Evolutionary conservation across 2,329 filamentous ascomycete genomes (phyloP).

Genomic region (Mollisia scopiformis): DNA sequence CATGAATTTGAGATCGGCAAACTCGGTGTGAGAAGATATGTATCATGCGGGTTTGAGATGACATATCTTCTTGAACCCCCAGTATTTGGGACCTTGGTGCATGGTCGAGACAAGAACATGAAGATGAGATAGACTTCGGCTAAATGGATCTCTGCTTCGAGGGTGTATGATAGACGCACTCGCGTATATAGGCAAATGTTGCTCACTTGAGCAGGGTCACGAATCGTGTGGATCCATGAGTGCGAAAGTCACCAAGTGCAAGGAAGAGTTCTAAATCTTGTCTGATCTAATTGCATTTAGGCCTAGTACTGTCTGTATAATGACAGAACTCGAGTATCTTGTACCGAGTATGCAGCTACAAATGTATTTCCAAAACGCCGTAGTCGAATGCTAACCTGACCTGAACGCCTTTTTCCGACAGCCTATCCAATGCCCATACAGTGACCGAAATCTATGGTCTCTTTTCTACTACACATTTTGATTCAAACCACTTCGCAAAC

Average conservation of each 20-base stretch:
- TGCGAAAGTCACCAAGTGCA: no score
- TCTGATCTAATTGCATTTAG: not conserved
- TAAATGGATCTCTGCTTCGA: not conserved
- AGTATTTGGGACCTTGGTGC: not conserved
- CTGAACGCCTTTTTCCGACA: constrained; percentile 1
- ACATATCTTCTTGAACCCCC: not conserved
- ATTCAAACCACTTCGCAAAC: constrained; percentile 51
- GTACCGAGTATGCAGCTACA: not conserved
- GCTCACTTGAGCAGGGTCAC: not conserved
- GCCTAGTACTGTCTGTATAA: not conserved
- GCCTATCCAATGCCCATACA: not conserved
- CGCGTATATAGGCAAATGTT: not conserved
- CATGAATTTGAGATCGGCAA: not conserved
- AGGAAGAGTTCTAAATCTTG: not conserved
- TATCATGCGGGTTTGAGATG: not conserved
- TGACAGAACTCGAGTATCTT: not conserved
- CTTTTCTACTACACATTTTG: constrained; percentile 29
- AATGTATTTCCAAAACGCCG: not conserved
- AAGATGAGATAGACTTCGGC: not conserved
- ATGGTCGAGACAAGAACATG: not conserved
- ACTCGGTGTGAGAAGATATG: not conserved
- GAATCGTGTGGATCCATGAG: not conserved
- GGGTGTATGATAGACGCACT: not conserved
- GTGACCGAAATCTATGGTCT: constrained; percentile 13
- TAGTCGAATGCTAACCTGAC: not conserved